Base-by-base conservation (phyloP, 331 rosid species). In the Quercus phellos region DNA sequence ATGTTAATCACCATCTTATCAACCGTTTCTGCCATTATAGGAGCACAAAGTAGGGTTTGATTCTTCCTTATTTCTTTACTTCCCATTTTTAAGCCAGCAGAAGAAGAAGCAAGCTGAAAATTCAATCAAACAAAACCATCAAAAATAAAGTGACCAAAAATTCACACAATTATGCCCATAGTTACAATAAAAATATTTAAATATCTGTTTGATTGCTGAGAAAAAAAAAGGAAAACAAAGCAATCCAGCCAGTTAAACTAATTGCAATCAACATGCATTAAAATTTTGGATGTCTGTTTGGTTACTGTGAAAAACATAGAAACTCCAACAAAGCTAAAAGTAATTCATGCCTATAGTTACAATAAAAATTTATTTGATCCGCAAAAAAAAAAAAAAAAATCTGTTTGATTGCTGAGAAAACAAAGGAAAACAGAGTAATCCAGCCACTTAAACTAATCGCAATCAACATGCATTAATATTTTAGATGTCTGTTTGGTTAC, bases 1-100 rank as follows among this genome's bases (percentile, higher is more conserved):
- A 87, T 66, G 18, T 89, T 84, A 72, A 80, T 43, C 71, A 83
- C 53, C 97, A 94, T 90, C 76, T 60, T 72, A 5, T 80, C 90
- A 2, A 85, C 46, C 0, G 97, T 77, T 38, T 90, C 90, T 27
- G 74, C 93, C 93, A 94, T 83, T 59, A 87, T 79, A 8, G 98
- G 97, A 32, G 72, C 88, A 77, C 98, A 94, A 73, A 94, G 74
- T 53, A 92, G 83, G 17, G 95, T 90, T 17, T 81, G 72, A 26
- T 74, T 90, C 85, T 66, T 94, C 73, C 74, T 70, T 50, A 34
- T 80, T 63, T 60, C 86, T 63, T 64, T 81, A 43, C 53, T 72
- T 71, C 81, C 82, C 69, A 75, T 64, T 60, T 78, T 75, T 59
- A 72, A 58, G 21, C 77, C 77, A 19, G 43, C 61, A 56, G 71